Conservation (phyloP, 768 basidiomycete species). For the Tricholoma matsutake region DNA sequence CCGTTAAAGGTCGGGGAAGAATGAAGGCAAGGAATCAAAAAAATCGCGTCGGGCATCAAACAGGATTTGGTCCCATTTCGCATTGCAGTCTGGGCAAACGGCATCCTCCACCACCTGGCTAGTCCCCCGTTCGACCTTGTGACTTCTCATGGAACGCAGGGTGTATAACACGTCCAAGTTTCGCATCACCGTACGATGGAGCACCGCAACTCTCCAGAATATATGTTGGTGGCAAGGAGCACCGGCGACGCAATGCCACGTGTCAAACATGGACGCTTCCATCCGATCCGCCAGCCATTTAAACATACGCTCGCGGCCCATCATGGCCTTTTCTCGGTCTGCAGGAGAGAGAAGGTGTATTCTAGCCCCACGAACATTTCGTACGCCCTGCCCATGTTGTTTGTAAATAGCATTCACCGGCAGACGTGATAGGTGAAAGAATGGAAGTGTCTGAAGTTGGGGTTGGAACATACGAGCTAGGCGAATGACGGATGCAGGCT, state of each 20-base stretch:
- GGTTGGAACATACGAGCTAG: slow-evolving; percentile 23
- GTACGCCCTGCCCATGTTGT: slow-evolving; percentile 16
- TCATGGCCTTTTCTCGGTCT: slow-evolving; percentile 18
- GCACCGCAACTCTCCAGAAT: slow-evolving; percentile 22
- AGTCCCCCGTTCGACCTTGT: slow-evolving; percentile 20
- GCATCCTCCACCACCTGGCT: slow-evolving; percentile 19
- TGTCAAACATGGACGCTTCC: slow-evolving; percentile 18
- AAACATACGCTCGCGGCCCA: slow-evolving; percentile 23
- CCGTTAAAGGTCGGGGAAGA: slow-evolving; percentile 21
- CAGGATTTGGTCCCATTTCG: slow-evolving; percentile 21
- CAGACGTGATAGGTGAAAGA: slow-evolving; percentile 21
- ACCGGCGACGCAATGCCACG: slow-evolving; percentile 19
- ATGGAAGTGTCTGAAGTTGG: slow-evolving; percentile 15
- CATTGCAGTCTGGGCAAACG: slow-evolving; percentile 22
- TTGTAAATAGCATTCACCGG: slow-evolving; percentile 20
- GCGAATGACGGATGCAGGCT: slow-evolving; percentile 21
- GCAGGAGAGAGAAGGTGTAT: slow-evolving; percentile 16
- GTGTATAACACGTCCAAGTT: slow-evolving; percentile 20
- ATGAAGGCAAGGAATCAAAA: slow-evolving; percentile 19
- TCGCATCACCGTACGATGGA: slow-evolving; percentile 20
- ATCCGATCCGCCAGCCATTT: slow-evolving; percentile 19
- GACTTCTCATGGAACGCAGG: slow-evolving; percentile 21
- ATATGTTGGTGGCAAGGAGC: slow-evolving; percentile 19
- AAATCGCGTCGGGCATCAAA: slow-evolving; percentile 22
- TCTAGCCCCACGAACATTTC: slow-evolving; percentile 19